Evolutionary conservation across 129 eudicot genomes (phyloP), one percentile per base, ranked within the genome.

Genomic region (Oenanthe sinensis): DNA sequence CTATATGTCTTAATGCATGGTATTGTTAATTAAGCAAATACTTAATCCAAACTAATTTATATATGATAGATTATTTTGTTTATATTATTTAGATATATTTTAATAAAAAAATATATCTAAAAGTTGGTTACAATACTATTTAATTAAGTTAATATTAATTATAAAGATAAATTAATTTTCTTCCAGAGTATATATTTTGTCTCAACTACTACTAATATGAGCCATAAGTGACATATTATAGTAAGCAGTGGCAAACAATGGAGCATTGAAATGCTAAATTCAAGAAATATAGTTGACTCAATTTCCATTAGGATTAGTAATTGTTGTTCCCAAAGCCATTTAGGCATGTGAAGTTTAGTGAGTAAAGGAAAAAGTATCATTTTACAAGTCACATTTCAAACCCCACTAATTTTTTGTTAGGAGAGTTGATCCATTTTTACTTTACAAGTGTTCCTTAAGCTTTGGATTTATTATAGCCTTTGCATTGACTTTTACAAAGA

Each of bases 261-360:
- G 84, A 84, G 87, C 88, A 83, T 83, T 85, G 87, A 78, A 77
- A 81, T 83, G 81, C 85, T 50, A 86, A 90, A 85, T 83, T 79
- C 86, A 85, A 74, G 58, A 77, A 85, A 87, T 85, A 72, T 6
- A 39, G 90, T 88, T 88, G 89, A 87, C 89, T 84, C 87, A 75
- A 4, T 4, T 80, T 83, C 83, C 86, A 87, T 83, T 83, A 87
- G 86, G 84, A 86, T 86, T 86, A 85, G 85, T 49, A 80, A 36
- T 78, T 83, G 96, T 70, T 87, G 88, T 91, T 88, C 81, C 93
- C 92, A 86, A 88, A 67, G 87, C 87, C 86, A 82, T 84, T 73
- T 85, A 80, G 79, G 85, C 96, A 88, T 88, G 92, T 88, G 92
- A 55, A 83, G 82, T 78, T 82, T 87, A 82, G 85, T 84, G 80